Conservation (phyloP, 192 early-diverging fungal genomes). For the Mortierella hygrophila region DNA sequence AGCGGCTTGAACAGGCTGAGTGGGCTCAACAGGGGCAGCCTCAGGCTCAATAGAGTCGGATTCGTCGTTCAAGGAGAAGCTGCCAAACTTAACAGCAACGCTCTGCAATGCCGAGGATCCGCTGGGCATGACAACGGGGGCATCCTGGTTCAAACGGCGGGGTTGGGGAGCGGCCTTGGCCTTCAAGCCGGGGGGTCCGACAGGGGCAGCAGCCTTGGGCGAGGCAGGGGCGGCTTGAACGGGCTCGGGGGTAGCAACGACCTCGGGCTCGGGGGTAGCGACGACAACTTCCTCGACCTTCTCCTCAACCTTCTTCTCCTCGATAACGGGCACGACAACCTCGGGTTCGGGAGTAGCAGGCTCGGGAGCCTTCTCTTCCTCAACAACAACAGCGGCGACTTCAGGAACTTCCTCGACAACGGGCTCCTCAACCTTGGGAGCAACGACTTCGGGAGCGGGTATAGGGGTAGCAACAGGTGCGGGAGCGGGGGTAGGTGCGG, state of each 20-base stretch:
- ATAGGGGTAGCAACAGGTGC: constrained; percentile 55
- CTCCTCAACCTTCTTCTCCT: constrained; percentile 34
- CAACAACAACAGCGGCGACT: constrained; percentile 18
- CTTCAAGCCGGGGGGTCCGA: constrained; percentile 62
- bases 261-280: constrained; percentile 13
- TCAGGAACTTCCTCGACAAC: constrained; percentile 48
- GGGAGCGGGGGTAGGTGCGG: constrained; percentile 34
- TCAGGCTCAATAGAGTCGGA: constrained; percentile 41
- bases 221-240: constrained; percentile 15
- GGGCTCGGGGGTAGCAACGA: constrained; percentile 15
- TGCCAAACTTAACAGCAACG: constrained; percentile 88
- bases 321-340: constrained; percentile 41
- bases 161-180: constrained; percentile 55
- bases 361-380: constrained; percentile 11
- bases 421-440: constrained; percentile 27
- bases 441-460: constrained; percentile 49
- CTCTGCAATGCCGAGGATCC: constrained; percentile 71
- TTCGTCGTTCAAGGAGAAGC: constrained; percentile 73
- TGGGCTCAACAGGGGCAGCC: constrained; percentile 16
- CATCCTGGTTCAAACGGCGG: constrained; percentile 90
- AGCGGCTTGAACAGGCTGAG: constrained; percentile 20
- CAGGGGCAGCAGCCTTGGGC: constrained; percentile 31
- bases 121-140: constrained; percentile 91
- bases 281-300: not conserved
- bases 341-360: constrained; percentile 15